Evolutionary conservation across 805 yeast genomes (phyloP).

Genomic region (Candida takata): DNA sequence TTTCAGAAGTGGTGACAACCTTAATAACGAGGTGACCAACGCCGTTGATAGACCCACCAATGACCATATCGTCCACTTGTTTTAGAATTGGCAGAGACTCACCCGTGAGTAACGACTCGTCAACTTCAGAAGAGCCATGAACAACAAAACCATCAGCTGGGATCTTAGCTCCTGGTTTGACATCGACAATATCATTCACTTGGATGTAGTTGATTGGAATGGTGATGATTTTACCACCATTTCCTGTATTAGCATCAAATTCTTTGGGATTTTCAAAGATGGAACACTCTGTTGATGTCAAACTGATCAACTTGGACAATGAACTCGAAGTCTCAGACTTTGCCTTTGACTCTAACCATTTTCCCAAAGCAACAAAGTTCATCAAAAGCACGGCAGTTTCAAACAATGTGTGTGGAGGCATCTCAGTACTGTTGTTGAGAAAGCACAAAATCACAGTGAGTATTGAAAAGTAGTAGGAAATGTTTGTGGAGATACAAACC

Average conservation of each 20-base stretch:
- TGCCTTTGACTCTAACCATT: slow-evolving; percentile 85
- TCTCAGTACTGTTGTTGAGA: slow-evolving; percentile 29
- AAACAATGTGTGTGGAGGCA: slow-evolving; percentile 66
- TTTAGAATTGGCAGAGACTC: slow-evolving; percentile 77
- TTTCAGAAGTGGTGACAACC: slow-evolving; percentile 69
- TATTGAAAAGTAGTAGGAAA: slow-evolving; percentile 71
- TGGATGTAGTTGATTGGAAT: slow-evolving; percentile 78
- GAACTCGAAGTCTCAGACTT: slow-evolving; percentile 92
- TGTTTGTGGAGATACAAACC: slow-evolving; percentile 73
- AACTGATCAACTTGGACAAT: slow-evolving; percentile 66
- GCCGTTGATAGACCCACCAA: slow-evolving; percentile 91
- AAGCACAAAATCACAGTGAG: slow-evolving; percentile 49
- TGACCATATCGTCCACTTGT: slow-evolving; percentile 49
- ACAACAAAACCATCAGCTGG: slow-evolving; percentile 88
- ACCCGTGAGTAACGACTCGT: slow-evolving; percentile 89
- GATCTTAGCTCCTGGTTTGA: slow-evolving; percentile 79
- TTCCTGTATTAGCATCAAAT: slow-evolving; percentile 15
- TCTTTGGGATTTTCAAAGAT: slow-evolving; percentile 41
- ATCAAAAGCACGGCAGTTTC: slow-evolving; percentile 85
- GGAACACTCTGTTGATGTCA: slow-evolving; percentile 72
- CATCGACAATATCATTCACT: slow-evolving; percentile 63
- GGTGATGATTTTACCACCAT: slow-evolving; percentile 29
- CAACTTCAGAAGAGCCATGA: slow-evolving; percentile 74
- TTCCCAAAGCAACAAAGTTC: slow-evolving; percentile 80
- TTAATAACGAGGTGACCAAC: slow-evolving; percentile 60